Conservation (phyloP, 495 filamentous ascomycete species). For the Filosporella fistucella region DNA sequence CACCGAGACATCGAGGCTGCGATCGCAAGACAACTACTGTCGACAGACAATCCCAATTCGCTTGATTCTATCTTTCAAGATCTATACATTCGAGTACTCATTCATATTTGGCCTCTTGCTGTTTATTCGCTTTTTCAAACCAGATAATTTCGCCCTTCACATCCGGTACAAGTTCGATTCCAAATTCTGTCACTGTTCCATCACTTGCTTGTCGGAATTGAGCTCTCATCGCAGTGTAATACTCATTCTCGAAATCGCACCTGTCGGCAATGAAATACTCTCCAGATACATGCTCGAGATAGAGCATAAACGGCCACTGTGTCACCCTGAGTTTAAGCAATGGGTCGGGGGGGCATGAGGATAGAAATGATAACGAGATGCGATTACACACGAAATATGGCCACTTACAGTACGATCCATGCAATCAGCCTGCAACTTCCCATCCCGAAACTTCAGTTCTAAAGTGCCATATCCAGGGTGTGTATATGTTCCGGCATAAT, state of each 20-base stretch:
- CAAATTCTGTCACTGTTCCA: slow-evolving; percentile 1
- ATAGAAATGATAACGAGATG: no score
- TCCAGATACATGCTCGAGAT: slow-evolving; percentile 29
- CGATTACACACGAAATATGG: background rate
- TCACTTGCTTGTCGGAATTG: slow-evolving; percentile 7
- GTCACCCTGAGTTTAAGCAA: no score
- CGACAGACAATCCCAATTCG: no score
- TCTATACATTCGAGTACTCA: no score
- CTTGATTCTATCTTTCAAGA: no score
- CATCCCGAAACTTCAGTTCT: background rate
- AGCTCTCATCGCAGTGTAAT: slow-evolving; percentile 1
- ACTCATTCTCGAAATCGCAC: slow-evolving; percentile 11
- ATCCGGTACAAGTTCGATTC: background rate
- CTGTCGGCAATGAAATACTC: slow-evolving; percentile 26
- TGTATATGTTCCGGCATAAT: slow-evolving; percentile 20
- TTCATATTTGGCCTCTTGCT: no score
- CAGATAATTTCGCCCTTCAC: slow-evolving; percentile 13
- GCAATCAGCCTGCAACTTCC: background rate
- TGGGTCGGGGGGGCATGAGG: no score
- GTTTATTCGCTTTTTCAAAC: background rate
- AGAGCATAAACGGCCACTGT: slow-evolving; percentile 6
- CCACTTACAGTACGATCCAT: background rate
- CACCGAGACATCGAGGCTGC: no score
- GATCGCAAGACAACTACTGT: no score
- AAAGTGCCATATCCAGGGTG: slow-evolving; percentile 21